Percentiles rank a stretch among this genome's conserved stretches.
Conservation (phyloP, 2,329 filamentous ascomycete species). For the Phyllosticta ampelicida region DNA sequence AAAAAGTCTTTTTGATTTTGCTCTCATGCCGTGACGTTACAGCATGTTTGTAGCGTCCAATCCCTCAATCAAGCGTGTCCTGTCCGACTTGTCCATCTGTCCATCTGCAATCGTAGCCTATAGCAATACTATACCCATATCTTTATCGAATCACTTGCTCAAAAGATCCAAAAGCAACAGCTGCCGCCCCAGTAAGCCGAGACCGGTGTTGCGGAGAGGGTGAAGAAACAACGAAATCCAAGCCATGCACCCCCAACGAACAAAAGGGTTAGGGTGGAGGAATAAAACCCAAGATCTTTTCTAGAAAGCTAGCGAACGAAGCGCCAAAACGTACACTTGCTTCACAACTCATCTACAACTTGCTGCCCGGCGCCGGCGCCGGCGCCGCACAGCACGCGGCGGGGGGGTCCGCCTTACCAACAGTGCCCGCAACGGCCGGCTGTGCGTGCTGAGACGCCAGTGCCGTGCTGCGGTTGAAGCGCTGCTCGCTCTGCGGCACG, state of each 20-base stretch:
- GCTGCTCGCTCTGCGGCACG: constrained; percentile 43
- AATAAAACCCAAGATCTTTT: background rate
- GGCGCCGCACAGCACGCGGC: background rate
- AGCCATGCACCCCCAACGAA: background rate
- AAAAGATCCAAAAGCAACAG: too few species aligned
- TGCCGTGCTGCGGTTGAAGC: constrained; percentile 32
- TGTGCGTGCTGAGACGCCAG: background rate
- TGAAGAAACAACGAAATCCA: background rate
- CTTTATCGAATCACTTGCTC: too few species aligned
- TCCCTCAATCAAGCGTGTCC: too few species aligned
- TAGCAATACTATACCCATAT: too few species aligned
- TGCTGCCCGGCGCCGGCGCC: background rate
- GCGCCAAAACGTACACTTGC: background rate
- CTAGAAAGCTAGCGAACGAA: background rate
- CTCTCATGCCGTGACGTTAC: too few species aligned
- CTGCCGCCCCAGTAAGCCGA: too few species aligned
- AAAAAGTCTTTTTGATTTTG: too few species aligned
- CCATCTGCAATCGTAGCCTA: too few species aligned
- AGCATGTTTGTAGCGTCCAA: too few species aligned
- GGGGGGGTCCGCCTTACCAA: background rate
- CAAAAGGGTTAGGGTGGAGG: background rate
- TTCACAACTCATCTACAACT: background rate
- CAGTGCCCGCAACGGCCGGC: background rate
- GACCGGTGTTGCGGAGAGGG: too few species aligned
- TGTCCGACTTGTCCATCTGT: too few species aligned